Evolutionary conservation across 2,329 filamentous ascomycete species (phyloP), one percentile per base, ranked within the genome.

Genomic region (Polytolypa hystricis): DNA sequence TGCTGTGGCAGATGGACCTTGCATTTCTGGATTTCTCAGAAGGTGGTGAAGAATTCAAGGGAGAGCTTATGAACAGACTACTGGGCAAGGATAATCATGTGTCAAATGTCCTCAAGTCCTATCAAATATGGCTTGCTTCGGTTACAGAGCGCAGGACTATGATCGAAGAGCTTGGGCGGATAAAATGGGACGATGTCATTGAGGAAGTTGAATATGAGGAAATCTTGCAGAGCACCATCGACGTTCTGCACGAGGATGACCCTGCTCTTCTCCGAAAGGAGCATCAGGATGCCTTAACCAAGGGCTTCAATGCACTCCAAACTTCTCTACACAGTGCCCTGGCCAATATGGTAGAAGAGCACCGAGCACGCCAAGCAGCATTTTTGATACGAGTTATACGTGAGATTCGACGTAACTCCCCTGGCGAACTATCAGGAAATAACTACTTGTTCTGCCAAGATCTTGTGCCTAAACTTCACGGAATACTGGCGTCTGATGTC

Each of bases 311-410:
- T 9, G 62, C 67, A 11, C 66, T 91, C 3, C 53, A 64, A 31
- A 41, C 30, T 15, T 55, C 50, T 4, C 56, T 67, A 11, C 61
- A 62, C 17, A 51, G 62, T 17, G 61, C 67, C 0, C 61, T 62
- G 3, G 54, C 66, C 3, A 60, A 70, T n/a, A 67, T 69, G 16
- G 14, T 30, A 70, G 69, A 60, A 19, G 42, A 46, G 15, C 35
- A 54, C 38, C 29, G 74, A 43, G 69, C 72, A 43, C 70, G 71
- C 60, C 43, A 63, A 40, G 57, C 61, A 5, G 58, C 61, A 3
- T 86, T 87, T 46, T 58, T 93, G 12, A 56, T 93, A 1, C 79
- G 85, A 4, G 61, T 86, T 1, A 62, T 91, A 12, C 71, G 87
- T 19, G 82, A 89, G 45, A 71, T 94, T 12, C 74, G 83, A 8